Conservation (phyloP, 1,284 basidiomycete species). For the Boletus hoseneyae region DNA sequence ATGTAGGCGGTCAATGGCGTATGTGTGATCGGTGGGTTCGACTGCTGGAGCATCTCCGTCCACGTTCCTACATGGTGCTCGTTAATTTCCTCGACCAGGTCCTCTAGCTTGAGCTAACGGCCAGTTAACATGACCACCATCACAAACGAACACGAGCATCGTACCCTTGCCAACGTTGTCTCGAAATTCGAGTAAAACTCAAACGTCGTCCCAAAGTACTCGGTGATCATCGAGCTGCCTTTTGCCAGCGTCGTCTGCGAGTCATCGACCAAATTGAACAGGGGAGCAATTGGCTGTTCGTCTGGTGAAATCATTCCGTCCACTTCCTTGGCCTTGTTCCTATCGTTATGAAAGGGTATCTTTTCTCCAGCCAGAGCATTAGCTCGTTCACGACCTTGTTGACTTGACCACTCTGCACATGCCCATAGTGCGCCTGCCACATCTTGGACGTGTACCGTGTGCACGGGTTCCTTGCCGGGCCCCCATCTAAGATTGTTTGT, state of each 20-base stretch:
- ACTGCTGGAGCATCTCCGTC: constrained; percentile 77
- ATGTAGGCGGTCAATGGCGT: constrained; percentile 82
- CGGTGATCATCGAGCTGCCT: constrained; percentile 69
- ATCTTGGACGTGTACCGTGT: constrained; percentile 80
- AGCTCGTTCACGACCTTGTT: constrained; percentile 60
- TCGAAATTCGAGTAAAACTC: constrained; percentile 80
- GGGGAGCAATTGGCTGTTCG: constrained; percentile 60
- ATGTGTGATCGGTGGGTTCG: constrained; percentile 72
- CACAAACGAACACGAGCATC: constrained; percentile 8
- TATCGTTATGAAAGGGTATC: constrained; percentile 65
- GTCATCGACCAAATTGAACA: constrained; percentile 88
- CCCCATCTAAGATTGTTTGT: constrained; percentile 51
- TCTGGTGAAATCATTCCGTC: constrained; percentile 57
- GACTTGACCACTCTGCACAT: constrained; percentile 69
- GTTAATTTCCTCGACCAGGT: constrained; percentile 83
- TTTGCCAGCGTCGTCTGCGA: constrained; percentile 73
- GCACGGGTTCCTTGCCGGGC: constrained; percentile 74
- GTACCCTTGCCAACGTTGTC: constrained; percentile 65
- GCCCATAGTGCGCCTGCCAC: constrained; percentile 75
- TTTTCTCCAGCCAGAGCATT: constrained; percentile 56
- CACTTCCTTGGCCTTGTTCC: constrained; percentile 59
- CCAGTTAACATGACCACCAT: constrained; percentile 14
- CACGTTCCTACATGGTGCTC: constrained; percentile 84
- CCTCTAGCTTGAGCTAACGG: constrained; percentile 54
- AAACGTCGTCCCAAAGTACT: constrained; percentile 79